Percentiles rank a stretch among this genome's conserved stretches.
These are phyloP conservation scores for Xylariaceae sp. DNA, from an alignment of 2,329 filamentous ascomycete species.

Conservation along the genomic window DNA sequence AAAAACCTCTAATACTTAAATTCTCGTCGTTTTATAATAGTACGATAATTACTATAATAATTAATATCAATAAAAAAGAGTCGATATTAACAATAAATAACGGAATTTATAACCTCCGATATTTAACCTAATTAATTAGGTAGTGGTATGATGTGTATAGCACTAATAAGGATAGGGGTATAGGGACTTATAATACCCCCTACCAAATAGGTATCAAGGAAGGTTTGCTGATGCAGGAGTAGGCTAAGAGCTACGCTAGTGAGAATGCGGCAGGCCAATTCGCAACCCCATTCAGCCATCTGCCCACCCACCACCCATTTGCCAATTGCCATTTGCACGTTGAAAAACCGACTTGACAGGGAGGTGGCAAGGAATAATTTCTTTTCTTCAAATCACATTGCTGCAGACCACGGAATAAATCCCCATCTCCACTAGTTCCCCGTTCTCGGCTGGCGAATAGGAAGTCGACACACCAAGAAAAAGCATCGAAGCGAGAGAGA, in stretches of 20 bases:
- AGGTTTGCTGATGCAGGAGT: no score
- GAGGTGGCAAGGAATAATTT: conserved; percentile 21
- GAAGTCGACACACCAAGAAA: conserved; percentile 25
- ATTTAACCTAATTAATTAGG: no score
- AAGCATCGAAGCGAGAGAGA: conserved; percentile 9
- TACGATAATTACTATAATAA: no score
- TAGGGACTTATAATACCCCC: no score
- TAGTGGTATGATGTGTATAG: no score
- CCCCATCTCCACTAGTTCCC: conserved; percentile 10
- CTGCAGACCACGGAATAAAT: conserved; percentile 1
- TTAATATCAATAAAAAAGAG: no score
- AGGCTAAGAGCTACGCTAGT: conserved; percentile 15
- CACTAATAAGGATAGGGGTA: no score
- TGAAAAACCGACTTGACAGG: conserved; percentile 5
- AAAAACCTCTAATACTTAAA: no score
- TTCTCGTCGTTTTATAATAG: no score
- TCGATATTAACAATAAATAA: background rate
- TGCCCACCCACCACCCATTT: conserved; percentile 25
- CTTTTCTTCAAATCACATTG: conserved; percentile 24
- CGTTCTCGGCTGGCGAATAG: conserved; percentile 32
- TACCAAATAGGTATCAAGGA: no score
- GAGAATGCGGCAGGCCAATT: conserved; percentile 23
- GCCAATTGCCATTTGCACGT: background rate
- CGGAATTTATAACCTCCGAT: no score
- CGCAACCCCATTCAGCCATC: conserved; percentile 5